Evolutionary conservation across 768 basidiomycete genomes (phyloP), one percentile per base, ranked within the genome.

Genomic region (Roridomyces roridus): DNA sequence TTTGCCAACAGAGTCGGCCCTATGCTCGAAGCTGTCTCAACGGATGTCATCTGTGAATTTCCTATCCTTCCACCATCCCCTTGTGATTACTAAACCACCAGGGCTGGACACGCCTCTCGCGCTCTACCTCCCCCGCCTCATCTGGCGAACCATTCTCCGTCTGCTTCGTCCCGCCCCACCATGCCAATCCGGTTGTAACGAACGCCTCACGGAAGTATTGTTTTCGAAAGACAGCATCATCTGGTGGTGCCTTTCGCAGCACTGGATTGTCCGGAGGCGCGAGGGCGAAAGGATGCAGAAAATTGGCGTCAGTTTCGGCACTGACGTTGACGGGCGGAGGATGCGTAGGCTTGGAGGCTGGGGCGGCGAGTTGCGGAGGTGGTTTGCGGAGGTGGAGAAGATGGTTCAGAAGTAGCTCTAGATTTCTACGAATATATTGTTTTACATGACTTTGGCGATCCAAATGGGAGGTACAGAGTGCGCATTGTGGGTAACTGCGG

Each of bases 61-160:
- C 34, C 18, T 48, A 31, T 17, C 42, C 50, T 25, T 45, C 41
- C 6, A 21, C n/a, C n/a, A n/a, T n/a, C 23, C 20, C 18, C 24
- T 7, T 46, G 21, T 1, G 17, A 45, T 24, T 29, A 26, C 44
- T 40, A 15, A 20, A 47, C n/a, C n/a, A n/a, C 43, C 14, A 89
- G 87, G 88, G 88, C 72, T 89, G 20, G 87, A 89, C 60, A 86
- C 87, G 8, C 88, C 87, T 12, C 70, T 89, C 29, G 17, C 72
- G 9, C 68, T 82, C 10, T 89, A 89, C 71, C 76, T 89, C 50
- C 85, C 87, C 20, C 84, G 88, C 17, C 62, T 88, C 23, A 64
- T 81, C 55, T 60, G 73, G 50, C 77, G 87, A 41, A 88, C 86
- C 1, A 63, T 85, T 17, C 65, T 73, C 55, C 78, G 85, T 18